These are phyloP conservation scores for Aspergillus eucalypticola DNA, from an alignment of 2,329 filamentous ascomycete species.

Conservation along the genomic window DNA sequence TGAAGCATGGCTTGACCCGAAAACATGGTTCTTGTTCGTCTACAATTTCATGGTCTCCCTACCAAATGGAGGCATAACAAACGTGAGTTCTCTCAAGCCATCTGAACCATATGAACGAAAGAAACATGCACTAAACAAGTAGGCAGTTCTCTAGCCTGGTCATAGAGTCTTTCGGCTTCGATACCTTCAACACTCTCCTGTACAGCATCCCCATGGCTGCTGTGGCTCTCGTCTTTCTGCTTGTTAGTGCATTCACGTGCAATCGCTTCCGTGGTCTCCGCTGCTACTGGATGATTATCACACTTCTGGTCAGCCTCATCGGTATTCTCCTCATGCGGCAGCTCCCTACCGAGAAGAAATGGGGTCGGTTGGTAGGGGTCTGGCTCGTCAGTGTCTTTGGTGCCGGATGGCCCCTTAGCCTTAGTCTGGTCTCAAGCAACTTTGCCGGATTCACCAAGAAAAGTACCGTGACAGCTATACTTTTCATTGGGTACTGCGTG, in stretches of 20 bases:
- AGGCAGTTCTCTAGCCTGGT: slow-evolving; percentile 21
- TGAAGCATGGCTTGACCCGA: slow-evolving; percentile 36
- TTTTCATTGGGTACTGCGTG: slow-evolving; percentile 48
- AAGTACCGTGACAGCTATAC: slow-evolving; percentile 37
- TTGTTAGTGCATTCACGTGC: slow-evolving; percentile 7
- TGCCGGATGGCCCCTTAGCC: slow-evolving; percentile 31
- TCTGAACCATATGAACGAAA: background rate
- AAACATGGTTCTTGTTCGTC: slow-evolving; percentile 34
- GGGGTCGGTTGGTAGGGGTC: slow-evolving; percentile 28
- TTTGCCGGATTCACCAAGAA: slow-evolving; percentile 36
- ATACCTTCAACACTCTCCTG: slow-evolving; percentile 21
- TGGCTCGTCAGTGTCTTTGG: slow-evolving; percentile 30
- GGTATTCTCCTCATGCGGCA: slow-evolving; percentile 31
- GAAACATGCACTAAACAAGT: background rate
- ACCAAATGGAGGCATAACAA: slow-evolving; percentile 31
- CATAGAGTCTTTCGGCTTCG: slow-evolving; percentile 21
- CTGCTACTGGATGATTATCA: slow-evolving; percentile 11
- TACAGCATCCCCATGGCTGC: slow-evolving; percentile 15
- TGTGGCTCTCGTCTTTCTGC: slow-evolving; percentile 12
- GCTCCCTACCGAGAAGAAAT: slow-evolving; percentile 20
- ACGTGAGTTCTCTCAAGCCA: background rate
- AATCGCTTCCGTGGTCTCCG: slow-evolving; percentile 10
- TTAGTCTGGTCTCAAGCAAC: slow-evolving; percentile 32
- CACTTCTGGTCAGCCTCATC: slow-evolving; percentile 11
- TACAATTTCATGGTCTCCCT: slow-evolving; percentile 30